These are phyloP conservation scores for Euphorbia peplus DNA, from an alignment of 345 rosid genomes.

Conservation along the genomic window DNA sequence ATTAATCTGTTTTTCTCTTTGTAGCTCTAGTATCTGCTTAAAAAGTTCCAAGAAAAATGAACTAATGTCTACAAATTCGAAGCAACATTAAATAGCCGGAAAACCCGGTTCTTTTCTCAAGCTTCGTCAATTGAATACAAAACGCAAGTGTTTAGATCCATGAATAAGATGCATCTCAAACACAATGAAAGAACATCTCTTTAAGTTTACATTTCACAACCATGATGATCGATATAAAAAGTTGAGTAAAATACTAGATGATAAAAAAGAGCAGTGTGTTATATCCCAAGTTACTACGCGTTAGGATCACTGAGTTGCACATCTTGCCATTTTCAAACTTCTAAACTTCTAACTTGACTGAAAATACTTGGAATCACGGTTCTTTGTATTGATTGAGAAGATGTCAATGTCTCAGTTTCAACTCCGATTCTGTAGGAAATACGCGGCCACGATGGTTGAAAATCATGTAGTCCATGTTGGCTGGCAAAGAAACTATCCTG, in stretches of 20 bases:
- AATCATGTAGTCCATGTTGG: constrained; percentile 80
- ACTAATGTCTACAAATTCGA: too few species aligned
- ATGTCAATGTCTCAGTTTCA: constrained; percentile 51
- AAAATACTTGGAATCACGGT: neutral
- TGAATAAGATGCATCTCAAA: too few species aligned
- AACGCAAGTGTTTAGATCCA: neutral
- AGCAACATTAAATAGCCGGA: too few species aligned
- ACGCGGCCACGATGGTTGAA: constrained; percentile 75
- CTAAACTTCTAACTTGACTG: neutral
- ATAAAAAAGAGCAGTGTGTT: neutral
- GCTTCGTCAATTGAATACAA: neutral
- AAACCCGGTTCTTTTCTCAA: neutral
- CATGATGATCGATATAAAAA: neutral
- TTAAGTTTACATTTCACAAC: neutral
- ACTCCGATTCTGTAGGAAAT: constrained; percentile 39
- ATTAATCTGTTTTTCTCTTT: too few species aligned
- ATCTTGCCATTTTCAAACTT: neutral
- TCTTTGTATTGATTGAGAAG: neutral
- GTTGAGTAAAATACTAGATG: neutral
- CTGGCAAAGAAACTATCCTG: constrained; percentile 86
- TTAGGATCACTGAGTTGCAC: neutral
- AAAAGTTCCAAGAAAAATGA: too few species aligned
- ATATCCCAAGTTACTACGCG: neutral
- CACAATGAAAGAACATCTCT: neutral
- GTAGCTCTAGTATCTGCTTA: too few species aligned